A percentile compares a stretch with the other conserved stretches of the same genome.
Evolutionary conservation across 2,329 filamentous ascomycete genomes (phyloP).

Genomic region (Aspergillus sp.): DNA sequence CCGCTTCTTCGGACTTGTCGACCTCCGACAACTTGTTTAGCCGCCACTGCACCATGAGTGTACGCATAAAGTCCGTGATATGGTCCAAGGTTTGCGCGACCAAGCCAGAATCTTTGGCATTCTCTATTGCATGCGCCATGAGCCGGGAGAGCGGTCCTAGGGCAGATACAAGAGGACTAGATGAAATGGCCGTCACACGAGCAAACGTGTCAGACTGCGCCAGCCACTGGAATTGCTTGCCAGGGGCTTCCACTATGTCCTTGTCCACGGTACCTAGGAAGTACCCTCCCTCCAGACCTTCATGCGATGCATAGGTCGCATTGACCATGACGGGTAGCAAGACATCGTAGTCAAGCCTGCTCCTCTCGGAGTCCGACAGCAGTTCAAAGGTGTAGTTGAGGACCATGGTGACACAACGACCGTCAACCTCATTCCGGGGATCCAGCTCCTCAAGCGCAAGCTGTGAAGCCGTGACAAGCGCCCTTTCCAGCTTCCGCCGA

Average conservation of each 20-base stretch:
- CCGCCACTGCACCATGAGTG: slow-evolving; percentile 71
- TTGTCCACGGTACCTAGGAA: slow-evolving; percentile 71
- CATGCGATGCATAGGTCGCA: slow-evolving; percentile 67
- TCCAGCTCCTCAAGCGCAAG: slow-evolving; percentile 67
- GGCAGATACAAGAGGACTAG: slow-evolving; percentile 60
- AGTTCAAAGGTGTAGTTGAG: slow-evolving; percentile 76
- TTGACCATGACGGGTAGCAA: slow-evolving; percentile 71
- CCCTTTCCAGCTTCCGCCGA: slow-evolving; percentile 68
- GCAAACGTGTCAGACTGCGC: slow-evolving; percentile 58
- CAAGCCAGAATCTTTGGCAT: slow-evolving; percentile 50
- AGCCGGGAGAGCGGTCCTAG: slow-evolving; percentile 66
- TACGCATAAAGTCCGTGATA: slow-evolving; percentile 66
- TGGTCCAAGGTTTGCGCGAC: slow-evolving; percentile 56
- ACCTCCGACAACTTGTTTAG: slow-evolving; percentile 72
- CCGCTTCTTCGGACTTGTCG: slow-evolving; percentile 66
- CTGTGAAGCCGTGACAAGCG: slow-evolving; percentile 73
- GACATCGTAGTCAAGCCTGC: slow-evolving; percentile 65
- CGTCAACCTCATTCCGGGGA: slow-evolving; percentile 53
- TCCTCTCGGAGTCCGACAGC: slow-evolving; percentile 62
- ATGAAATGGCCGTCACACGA: slow-evolving; percentile 57
- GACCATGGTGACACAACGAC: slow-evolving; percentile 64
- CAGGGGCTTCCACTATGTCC: slow-evolving; percentile 61
- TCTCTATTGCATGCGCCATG: slow-evolving; percentile 63
- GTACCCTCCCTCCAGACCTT: slow-evolving; percentile 74
- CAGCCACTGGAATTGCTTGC: slow-evolving; percentile 67